Conservation (phyloP, 2,329 filamentous ascomycete genomes). For the Penicillium sp. region DNA sequence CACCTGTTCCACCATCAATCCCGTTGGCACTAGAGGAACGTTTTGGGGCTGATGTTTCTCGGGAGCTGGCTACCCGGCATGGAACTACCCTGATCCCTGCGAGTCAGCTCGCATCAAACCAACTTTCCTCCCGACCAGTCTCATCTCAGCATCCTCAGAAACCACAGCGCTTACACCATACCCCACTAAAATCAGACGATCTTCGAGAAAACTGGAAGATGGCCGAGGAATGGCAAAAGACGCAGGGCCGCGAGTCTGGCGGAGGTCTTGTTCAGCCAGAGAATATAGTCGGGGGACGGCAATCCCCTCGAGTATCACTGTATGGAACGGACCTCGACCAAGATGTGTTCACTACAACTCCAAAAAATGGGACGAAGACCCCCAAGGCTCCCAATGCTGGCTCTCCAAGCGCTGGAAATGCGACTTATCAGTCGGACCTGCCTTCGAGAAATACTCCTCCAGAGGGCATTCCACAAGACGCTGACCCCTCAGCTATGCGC, state of each 20-base stretch:
- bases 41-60: slow-evolving; percentile 32
- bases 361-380: slow-evolving; percentile 22
- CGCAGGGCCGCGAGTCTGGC: slow-evolving; percentile 1
- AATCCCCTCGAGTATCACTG: background rate
- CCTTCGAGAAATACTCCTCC: background rate
- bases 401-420: background rate
- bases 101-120: slow-evolving; percentile 4
- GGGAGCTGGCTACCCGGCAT: slow-evolving; percentile 27
- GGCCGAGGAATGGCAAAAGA: slow-evolving; percentile 20
- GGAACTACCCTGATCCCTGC: slow-evolving; percentile 16
- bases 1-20: slow-evolving; percentile 18
- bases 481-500: background rate
- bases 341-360: slow-evolving; percentile 25
- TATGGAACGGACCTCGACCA: slow-evolving; percentile 25
- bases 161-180: slow-evolving; percentile 14
- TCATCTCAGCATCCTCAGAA: background rate
- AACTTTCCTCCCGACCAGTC: background rate
- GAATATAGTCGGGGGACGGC: background rate
- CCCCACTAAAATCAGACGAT: slow-evolving; percentile 19
- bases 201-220: slow-evolving; percentile 21
- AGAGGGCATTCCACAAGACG: background rate
- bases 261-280: background rate
- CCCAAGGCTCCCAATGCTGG: background rate
- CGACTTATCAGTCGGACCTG: background rate
- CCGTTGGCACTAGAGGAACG: slow-evolving; percentile 29